A percentile compares a stretch with the other conserved stretches of the same genome.
Conservation (phyloP, 2,329 filamentous ascomycete genomes). For the Colletotrichum sojae region DNA sequence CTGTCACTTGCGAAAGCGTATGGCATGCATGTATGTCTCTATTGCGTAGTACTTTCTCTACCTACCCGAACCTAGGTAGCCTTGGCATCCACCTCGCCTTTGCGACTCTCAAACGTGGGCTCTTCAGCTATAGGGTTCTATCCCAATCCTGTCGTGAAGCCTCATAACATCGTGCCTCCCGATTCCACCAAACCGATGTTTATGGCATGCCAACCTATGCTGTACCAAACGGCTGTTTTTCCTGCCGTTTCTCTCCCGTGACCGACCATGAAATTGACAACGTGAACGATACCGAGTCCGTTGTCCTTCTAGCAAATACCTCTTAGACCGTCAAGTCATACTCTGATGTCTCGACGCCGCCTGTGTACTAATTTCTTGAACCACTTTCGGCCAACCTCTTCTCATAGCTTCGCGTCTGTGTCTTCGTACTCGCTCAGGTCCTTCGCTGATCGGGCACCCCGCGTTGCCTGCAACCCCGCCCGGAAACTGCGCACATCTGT, state of each 20-base stretch:
- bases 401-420: conserved; percentile 82
- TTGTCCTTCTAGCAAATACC: conserved; percentile 35
- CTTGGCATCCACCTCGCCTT: neutral
- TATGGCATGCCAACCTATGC: conserved; percentile 7
- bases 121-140: conserved; percentile 18
- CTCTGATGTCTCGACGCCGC: conserved; percentile 31
- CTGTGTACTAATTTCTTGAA: conserved; percentile 15
- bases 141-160: conserved; percentile 26
- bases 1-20: conserved; percentile 18
- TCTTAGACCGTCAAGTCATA: conserved; percentile 9
- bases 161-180: conserved; percentile 32
- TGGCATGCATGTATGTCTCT: conserved; percentile 7
- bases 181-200: conserved; percentile 4
- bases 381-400: neutral
- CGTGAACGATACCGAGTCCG: conserved; percentile 11
- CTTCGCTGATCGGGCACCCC: conserved; percentile 79
- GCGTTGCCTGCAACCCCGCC: conserved; percentile 78
- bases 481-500: conserved; percentile 87
- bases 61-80: neutral
- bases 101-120: conserved; percentile 1
- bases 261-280: conserved; percentile 5
- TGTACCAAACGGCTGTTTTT: conserved; percentile 14
- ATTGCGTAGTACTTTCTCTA: neutral
- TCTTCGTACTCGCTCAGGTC: conserved; percentile 91
- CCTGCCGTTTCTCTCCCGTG: conserved; percentile 3